Base-by-base conservation (phyloP, 495 filamentous ascomycete genomes). In the Neurospora sp. region DNA sequence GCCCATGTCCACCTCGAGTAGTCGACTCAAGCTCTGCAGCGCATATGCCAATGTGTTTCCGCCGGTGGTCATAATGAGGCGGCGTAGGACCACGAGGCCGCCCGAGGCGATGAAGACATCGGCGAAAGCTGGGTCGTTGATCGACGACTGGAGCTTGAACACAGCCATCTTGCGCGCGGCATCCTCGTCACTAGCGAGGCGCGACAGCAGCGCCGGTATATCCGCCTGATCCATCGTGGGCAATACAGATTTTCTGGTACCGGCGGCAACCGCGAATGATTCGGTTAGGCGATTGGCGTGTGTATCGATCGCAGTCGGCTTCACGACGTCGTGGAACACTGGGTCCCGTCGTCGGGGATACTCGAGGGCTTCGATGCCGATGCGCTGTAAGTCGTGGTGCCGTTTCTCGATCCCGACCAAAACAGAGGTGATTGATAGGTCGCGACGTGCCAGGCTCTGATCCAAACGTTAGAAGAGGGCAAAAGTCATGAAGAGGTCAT, bases 161-260 rank as follows among this genome's bases (percentile, higher is more conserved):
- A 94, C 96, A 14, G 96, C 96, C 93, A 97, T 98, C 85, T 99
- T 99, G 76, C 96, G 93, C 71, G 93, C 92, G 40, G 93, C 93
- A 87, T 98, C 96, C 83, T 88, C 87, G 74, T 87, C 86, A 79
- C 85, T 87, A 38, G 83, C 81, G 39, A 89, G 83, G 74, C 86
- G 86, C 78, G 85, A 82, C 74, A 89, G 81, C 71, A 89, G 82
- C 73, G 85, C 82, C 40, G 86, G 86, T 70, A 88, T 87, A 75
- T 88, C 86, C 70, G 86, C 83, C 75, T 86, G 85, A 72, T 86
- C 84, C 85, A 86, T 86, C 59, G 71, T 75, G 35, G 71, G 53
- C 22, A 61, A 16, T 61, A 37, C 6, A 18, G 3, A 8, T 16
- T 65, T 2, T 65, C 7, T 35, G 53, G 14, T 65, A 65, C 31